A percentile compares a stretch with the other conserved stretches of the same genome.
phyloP scores from a whole-genome alignment of 768 basidiomycete genomes.

The Mycena rebaudengoi region DNA sequence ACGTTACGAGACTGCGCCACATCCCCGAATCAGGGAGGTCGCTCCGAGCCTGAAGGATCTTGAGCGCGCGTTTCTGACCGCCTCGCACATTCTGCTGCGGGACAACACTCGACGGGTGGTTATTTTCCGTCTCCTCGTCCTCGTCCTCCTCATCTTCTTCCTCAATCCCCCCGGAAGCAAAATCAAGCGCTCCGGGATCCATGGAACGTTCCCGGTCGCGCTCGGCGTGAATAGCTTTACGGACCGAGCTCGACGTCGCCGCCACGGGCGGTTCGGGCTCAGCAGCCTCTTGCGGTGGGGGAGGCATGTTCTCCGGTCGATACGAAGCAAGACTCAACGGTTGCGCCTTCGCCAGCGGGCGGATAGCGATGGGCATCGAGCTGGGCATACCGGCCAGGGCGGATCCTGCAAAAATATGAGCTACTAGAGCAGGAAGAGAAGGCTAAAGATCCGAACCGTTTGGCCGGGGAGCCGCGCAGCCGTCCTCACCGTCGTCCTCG shows the following conservation, averaged over 20 bases:
- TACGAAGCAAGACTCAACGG: conserved; percentile 66
- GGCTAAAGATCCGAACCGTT: conserved; percentile 4
- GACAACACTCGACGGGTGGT: conserved; percentile 31
- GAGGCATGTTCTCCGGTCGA: conserved; percentile 57
- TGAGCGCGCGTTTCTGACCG: conserved; percentile 66
- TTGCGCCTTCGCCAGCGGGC: conserved; percentile 40
- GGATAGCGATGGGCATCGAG: conserved; percentile 75
- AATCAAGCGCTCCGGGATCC: conserved; percentile 77
- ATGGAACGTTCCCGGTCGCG: conserved; percentile 70
- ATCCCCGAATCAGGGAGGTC: conserved; percentile 76
- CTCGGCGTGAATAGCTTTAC: conserved; percentile 71
- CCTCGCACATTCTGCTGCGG: conserved; percentile 49
- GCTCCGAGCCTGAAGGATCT: conserved; percentile 75
- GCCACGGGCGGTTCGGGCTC: conserved; percentile 38
- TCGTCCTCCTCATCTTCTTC: conserved; percentile 59
- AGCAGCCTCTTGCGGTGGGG: conserved; percentile 42
- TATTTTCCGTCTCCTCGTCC: conserved; percentile 40
- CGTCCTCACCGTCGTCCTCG: conserved; percentile 27
- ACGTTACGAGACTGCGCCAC: conserved; percentile 80
- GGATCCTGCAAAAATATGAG: conserved; percentile 8
- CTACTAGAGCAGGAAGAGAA: conserved; percentile 16
- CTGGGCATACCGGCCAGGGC: conserved; percentile 47
- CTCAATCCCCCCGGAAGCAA: conserved; percentile 39
- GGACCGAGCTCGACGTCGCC: conserved; percentile 57
- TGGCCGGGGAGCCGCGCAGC: neutral